A percentile compares a stretch with the other conserved stretches of the same genome.
These are phyloP conservation scores for Acer campestre DNA, from an alignment of 345 rosid genomes.

Conservation along the genomic window DNA sequence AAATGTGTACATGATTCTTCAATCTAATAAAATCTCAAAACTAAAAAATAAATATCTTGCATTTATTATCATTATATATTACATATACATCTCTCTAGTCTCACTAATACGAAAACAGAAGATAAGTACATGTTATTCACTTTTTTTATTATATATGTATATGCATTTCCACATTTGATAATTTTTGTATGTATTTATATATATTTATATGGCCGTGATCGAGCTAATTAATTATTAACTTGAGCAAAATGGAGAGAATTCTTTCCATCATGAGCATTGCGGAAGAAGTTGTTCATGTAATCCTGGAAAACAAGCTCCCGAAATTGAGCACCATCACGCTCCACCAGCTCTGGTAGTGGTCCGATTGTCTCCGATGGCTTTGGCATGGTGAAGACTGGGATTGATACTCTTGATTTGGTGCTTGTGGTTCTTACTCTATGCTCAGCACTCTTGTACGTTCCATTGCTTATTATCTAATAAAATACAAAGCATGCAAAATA, in stretches of 20 bases:
- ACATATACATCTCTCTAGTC: no score
- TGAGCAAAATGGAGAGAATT: conserved; percentile 50
- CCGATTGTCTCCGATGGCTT: conserved; percentile 40
- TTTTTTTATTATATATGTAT: neutral
- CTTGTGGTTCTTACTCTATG: conserved; percentile 56
- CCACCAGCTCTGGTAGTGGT: conserved; percentile 46
- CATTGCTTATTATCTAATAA: conserved; percentile 56
- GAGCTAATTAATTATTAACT: neutral
- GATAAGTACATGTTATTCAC: no score
- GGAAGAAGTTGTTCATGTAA: conserved; percentile 55
- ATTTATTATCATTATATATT: no score
- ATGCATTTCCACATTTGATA: neutral
- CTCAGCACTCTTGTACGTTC: conserved; percentile 60
- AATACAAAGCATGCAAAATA: no score
- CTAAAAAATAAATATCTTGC: no score
- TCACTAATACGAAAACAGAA: no score
- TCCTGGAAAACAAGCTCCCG: conserved; percentile 45
- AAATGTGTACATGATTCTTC: no score
- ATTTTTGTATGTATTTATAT: no score
- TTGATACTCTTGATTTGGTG: conserved; percentile 49
- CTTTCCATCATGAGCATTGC: conserved; percentile 56
- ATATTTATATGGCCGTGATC: no score
- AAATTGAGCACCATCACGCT: conserved; percentile 48
- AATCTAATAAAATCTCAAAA: no score
- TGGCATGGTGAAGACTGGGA: conserved; percentile 57